Conservation (phyloP, 768 basidiomycete species). For the Suillus placidus region DNA sequence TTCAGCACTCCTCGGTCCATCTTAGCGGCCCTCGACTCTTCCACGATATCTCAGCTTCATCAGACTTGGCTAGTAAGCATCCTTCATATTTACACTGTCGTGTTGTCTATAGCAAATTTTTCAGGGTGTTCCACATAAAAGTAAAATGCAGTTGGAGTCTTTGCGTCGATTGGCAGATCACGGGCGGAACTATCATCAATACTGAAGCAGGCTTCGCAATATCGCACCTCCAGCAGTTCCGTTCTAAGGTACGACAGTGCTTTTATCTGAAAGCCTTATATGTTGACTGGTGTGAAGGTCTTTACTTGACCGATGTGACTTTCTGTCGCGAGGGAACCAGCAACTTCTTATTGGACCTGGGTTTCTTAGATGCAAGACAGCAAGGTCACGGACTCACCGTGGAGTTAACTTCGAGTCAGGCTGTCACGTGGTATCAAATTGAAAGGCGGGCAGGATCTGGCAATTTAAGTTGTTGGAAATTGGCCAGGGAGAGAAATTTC, state of each 20-base stretch:
- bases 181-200: conserved; percentile 87
- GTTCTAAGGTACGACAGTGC: conserved; percentile 72
- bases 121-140: conserved; percentile 85
- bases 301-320: conserved; percentile 90
- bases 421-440: too few species aligned
- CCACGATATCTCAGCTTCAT: conserved; percentile 87
- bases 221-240: conserved; percentile 93
- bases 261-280: neutral
- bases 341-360: too few species aligned
- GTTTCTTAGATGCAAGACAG: too few species aligned
- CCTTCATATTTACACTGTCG: neutral
- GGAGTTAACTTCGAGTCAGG: too few species aligned
- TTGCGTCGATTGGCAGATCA: conserved; percentile 90
- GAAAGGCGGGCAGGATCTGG: too few species aligned
- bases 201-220: conserved; percentile 83
- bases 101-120: neutral
- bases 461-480: too few species aligned
- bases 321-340: conserved; percentile 97
- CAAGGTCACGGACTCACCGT: too few species aligned
- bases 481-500: too few species aligned
- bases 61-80: conserved; percentile 90
- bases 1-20: conserved; percentile 93
- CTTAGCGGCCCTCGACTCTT: conserved; percentile 92
- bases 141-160: conserved; percentile 73
- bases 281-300: conserved; percentile 46